phyloP scores from a whole-genome alignment of 495 filamentous ascomycete species.

The Parathielavia hyrcaniae region DNA sequence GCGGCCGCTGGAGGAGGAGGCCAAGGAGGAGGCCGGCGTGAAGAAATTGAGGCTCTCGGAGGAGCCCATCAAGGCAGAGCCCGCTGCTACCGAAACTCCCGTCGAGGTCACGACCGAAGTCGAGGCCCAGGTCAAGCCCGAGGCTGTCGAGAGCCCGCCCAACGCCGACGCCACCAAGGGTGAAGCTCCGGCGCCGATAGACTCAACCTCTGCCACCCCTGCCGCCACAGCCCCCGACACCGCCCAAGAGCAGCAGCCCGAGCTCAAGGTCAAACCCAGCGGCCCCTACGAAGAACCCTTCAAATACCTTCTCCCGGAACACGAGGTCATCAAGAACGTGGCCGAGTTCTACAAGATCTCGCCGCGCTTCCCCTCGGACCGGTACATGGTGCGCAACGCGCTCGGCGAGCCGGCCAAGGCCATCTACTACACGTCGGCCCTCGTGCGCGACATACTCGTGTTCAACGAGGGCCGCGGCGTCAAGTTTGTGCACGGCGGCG shows the following conservation, averaged over 20 bases:
- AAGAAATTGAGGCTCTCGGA: conserved; percentile 38
- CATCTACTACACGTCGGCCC: conserved; percentile 88
- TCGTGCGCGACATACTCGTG: conserved; percentile 73
- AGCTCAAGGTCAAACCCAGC: conserved; percentile 37
- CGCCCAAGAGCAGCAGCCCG: conserved; percentile 9
- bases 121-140: conserved; percentile 24
- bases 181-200: conserved; percentile 11
- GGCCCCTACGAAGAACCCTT: conserved; percentile 76
- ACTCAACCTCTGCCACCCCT: conserved; percentile 20
- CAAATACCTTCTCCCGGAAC: conserved; percentile 70
- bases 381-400: conserved; percentile 94
- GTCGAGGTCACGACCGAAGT: conserved; percentile 27
- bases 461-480: conserved; percentile 82
- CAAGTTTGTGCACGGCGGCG: conserved; percentile 92
- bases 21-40: conserved; percentile 28
- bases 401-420: conserved; percentile 73
- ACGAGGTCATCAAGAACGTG: conserved; percentile 68
- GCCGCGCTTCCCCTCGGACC: conserved; percentile 73
- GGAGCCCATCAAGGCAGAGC: conserved; percentile 25
- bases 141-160: conserved; percentile 17
- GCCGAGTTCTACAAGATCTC: conserved; percentile 77
- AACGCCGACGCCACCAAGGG: conserved; percentile 1
- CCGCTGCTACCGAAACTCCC: conserved; percentile 20
- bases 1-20: conserved; percentile 28
- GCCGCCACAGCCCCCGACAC: conserved; percentile 11